A percentile compares a stretch with the other conserved stretches of the same genome.
These are phyloP conservation scores for Penicillium decumbens DNA, from an alignment of 2,329 filamentous ascomycete species.

Conservation along the genomic window DNA sequence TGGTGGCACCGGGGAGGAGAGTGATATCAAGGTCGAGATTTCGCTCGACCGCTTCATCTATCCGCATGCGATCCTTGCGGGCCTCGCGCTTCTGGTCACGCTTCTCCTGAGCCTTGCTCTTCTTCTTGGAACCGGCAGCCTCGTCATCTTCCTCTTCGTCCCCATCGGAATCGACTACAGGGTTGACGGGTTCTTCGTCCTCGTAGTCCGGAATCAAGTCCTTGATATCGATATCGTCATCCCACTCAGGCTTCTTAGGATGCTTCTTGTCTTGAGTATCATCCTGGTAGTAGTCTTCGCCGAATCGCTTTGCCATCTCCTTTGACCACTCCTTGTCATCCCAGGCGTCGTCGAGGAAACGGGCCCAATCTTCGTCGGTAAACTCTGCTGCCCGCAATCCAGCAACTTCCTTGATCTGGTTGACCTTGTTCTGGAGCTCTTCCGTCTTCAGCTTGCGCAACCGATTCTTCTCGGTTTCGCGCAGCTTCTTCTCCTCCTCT, in stretches of 20 bases:
- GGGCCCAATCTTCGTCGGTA: conserved; percentile 74
- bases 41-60: conserved; percentile 80
- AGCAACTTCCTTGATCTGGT: conserved; percentile 83
- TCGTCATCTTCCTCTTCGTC: conserved; percentile 37
- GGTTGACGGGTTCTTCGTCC: conserved; percentile 60
- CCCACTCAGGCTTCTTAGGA: conserved; percentile 82
- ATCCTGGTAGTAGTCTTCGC: conserved; percentile 78
- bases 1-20: conserved; percentile 52
- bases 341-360: conserved; percentile 81
- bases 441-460: conserved; percentile 85
- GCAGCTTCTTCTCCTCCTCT: conserved; percentile 70
- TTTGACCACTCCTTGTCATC: conserved; percentile 85
- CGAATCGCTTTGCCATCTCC: conserved; percentile 84
- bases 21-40: conserved; percentile 70
- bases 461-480: conserved; percentile 74
- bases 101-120: conserved; percentile 48
- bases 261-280: conserved; percentile 50
- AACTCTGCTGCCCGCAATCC: conserved; percentile 65
- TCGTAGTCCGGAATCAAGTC: conserved; percentile 85
- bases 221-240: conserved; percentile 96
- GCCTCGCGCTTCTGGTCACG: conserved; percentile 63
- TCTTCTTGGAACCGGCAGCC: conserved; percentile 47
- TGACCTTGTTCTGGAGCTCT: conserved; percentile 79
- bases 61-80: conserved; percentile 74
- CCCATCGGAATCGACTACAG: conserved; percentile 55